Conservation (phyloP, 371 early-diverging fungal species). For the Rhizopus stolonifer region DNA sequence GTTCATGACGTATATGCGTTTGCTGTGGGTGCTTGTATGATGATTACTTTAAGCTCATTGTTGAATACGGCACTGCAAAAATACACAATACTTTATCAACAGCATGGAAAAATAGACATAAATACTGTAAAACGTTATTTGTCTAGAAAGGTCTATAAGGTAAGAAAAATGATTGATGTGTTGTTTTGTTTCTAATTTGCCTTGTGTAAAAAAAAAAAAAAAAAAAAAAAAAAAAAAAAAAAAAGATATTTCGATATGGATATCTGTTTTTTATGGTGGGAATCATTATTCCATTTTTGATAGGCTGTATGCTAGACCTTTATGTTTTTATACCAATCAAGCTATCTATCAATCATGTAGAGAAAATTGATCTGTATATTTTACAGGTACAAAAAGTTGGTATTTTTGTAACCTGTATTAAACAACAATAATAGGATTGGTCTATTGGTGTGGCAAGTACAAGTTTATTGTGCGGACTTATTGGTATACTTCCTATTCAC, state of each 20-base stretch:
- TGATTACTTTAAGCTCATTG: slow-evolving; percentile 16
- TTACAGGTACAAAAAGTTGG: slow-evolving; percentile 9
- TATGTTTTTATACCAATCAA: slow-evolving; percentile 45
- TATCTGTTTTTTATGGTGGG: slow-evolving; percentile 39
- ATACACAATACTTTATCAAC: slow-evolving; percentile 3
- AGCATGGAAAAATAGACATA: slow-evolving; percentile 3
- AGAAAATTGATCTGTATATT: slow-evolving; percentile 24
- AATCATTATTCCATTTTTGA: slow-evolving; percentile 39
- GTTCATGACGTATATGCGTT: slow-evolving; percentile 58
- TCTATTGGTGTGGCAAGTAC: slow-evolving; percentile 43
- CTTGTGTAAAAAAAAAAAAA: too few relatives aligned
- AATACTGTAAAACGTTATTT: background rate
- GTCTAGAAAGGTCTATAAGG: background rate
- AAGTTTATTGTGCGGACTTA: slow-evolving; percentile 35
- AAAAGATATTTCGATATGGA: slow-evolving; percentile 15
- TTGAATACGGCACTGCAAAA: slow-evolving; percentile 18
- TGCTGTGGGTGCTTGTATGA: slow-evolving; percentile 17
- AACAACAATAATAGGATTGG: slow-evolving; percentile 40
- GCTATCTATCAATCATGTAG: slow-evolving; percentile 12
- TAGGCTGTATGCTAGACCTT: slow-evolving; percentile 49
- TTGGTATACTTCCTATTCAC: slow-evolving; percentile 30
- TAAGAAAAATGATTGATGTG: background rate
- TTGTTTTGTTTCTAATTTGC: too few relatives aligned
- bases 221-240: background rate
- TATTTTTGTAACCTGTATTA: slow-evolving; percentile 13